Percentiles rank a stretch among this genome's conserved stretches.
phyloP scores from a whole-genome alignment of 2,329 filamentous ascomycete genomes.

The Fusarium nygamai region DNA sequence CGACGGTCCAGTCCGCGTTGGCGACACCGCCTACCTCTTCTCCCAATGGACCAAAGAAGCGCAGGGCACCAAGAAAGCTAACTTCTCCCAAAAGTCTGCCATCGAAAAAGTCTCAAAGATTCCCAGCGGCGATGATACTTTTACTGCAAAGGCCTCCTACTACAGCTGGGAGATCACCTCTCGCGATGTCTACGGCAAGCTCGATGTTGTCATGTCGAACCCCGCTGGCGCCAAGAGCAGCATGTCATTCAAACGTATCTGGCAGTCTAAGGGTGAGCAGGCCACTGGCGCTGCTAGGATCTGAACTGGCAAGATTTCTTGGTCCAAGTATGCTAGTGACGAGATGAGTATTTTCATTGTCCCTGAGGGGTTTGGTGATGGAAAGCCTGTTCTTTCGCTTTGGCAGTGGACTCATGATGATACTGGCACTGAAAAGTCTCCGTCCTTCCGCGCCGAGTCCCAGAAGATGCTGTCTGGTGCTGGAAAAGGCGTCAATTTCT shows the following conservation, averaged over 20 bases:
- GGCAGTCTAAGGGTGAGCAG: slow-evolving; percentile 9
- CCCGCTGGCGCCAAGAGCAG: neutral
- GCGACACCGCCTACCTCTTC: slow-evolving; percentile 30
- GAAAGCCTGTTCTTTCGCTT: slow-evolving; percentile 22
- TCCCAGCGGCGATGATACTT: neutral
- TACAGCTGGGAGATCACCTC: slow-evolving; percentile 16
- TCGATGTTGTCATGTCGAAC: slow-evolving; percentile 23
- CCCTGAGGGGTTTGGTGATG: slow-evolving; percentile 26
- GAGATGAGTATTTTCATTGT: slow-evolving; percentile 28
- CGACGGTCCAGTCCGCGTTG: slow-evolving; percentile 19
- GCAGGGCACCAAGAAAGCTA: slow-evolving; percentile 11
- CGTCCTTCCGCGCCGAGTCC: neutral
- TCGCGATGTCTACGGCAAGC: slow-evolving; percentile 4
- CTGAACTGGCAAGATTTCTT: slow-evolving; percentile 33
- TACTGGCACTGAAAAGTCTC: neutral
- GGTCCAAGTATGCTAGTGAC: neutral
- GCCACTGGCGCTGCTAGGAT: neutral
- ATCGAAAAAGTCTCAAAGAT: slow-evolving; percentile 10
- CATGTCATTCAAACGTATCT: slow-evolving; percentile 17
- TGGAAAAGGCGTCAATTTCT: slow-evolving; percentile 1
- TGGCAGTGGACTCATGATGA: slow-evolving; percentile 26
- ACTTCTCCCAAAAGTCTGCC: slow-evolving; percentile 20
- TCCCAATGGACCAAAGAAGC: slow-evolving; percentile 26
- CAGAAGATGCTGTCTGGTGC: neutral
- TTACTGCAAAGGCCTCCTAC: neutral